Evolutionary conservation across 2,329 filamentous ascomycete genomes (phyloP).

Genomic region (Acephala macrosclerotiorum): DNA sequence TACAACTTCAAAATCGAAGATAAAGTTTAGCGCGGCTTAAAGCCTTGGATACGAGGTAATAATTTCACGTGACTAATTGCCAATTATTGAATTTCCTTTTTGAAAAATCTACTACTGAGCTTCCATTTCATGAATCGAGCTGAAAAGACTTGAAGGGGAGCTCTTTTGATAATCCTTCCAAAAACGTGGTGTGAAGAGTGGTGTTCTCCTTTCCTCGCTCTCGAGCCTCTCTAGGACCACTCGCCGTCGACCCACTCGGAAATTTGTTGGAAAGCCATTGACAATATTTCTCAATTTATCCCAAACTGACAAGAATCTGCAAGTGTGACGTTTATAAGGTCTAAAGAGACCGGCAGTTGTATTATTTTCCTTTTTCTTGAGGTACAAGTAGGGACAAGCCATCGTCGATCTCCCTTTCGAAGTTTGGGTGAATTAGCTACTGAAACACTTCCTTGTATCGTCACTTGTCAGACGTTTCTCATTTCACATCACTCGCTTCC

Average conservation of each 20-base stretch:
- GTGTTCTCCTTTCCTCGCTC: not conserved
- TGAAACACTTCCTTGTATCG: constrained; percentile 2
- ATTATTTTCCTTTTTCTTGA: not conserved
- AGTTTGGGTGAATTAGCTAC: not conserved
- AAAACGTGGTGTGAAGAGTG: not conserved
- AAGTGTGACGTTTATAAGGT: not conserved
- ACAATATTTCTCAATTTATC: not conserved
- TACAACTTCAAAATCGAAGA: constrained; percentile 12
- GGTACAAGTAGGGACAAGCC: not conserved
- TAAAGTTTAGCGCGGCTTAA: constrained; percentile 6
- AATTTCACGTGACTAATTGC: not conserved
- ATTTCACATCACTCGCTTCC: not conserved
- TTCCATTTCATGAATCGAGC: not conserved
- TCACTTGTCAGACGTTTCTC: constrained; percentile 6
- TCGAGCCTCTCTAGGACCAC: not conserved
- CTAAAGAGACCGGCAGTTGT: not conserved
- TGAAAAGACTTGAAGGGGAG: not conserved
- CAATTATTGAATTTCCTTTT: not conserved
- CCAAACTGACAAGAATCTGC: not conserved
- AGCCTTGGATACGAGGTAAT: constrained; percentile 19
- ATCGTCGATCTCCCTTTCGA: constrained; percentile 1
- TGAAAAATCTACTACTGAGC: not conserved
- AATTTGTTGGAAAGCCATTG: not conserved
- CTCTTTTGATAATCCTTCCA: not conserved
- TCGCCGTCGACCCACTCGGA: not conserved